These are phyloP conservation scores for Hordeum pubiflorum DNA, from an alignment of 202 grass and related monocot species.

Conservation along the genomic window DNA sequence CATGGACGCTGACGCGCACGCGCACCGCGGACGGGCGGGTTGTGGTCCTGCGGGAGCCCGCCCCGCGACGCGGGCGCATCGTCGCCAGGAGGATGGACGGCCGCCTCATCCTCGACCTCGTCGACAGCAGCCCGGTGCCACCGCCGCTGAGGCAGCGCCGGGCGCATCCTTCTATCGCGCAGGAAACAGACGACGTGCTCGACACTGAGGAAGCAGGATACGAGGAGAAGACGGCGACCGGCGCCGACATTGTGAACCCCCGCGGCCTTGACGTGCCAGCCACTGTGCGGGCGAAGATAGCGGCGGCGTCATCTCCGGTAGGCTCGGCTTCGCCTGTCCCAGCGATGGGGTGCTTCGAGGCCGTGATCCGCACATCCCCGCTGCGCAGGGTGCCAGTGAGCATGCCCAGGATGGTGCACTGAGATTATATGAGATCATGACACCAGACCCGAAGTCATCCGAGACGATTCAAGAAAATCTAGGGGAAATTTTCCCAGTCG, in stretches of 20 bases:
- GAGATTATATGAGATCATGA: not conserved
- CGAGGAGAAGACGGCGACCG: not conserved
- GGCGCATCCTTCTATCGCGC: not conserved
- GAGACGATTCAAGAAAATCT: not conserved
- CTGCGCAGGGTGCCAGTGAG: not conserved
- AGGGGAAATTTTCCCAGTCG: not conserved
- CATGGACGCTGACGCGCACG: conserved; percentile 25
- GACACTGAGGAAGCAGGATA: not conserved
- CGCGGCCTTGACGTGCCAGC: not conserved
- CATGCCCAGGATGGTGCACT: conserved; percentile 31
- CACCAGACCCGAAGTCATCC: not conserved
- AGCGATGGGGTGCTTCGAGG: conserved; percentile 18
- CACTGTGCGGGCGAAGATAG: not conserved
- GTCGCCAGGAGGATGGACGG: conserved; percentile 24
- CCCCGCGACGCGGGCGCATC: conserved; percentile 4
- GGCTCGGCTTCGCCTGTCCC: not conserved
- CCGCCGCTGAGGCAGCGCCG: not conserved
- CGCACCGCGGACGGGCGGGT: conserved; percentile 34
- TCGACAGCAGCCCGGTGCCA: not conserved
- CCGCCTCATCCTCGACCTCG: conserved; percentile 38
- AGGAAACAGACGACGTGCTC: not conserved
- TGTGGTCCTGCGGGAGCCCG: conserved; percentile 19
- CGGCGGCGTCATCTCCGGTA: not conserved
- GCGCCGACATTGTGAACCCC: not conserved
- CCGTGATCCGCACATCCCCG: conserved; percentile 7